Percentiles rank a stretch among this genome's conserved stretches.
phyloP scores from a whole-genome alignment of 306 rosid genomes.

The Cucurbita argyrosperma region DNA sequence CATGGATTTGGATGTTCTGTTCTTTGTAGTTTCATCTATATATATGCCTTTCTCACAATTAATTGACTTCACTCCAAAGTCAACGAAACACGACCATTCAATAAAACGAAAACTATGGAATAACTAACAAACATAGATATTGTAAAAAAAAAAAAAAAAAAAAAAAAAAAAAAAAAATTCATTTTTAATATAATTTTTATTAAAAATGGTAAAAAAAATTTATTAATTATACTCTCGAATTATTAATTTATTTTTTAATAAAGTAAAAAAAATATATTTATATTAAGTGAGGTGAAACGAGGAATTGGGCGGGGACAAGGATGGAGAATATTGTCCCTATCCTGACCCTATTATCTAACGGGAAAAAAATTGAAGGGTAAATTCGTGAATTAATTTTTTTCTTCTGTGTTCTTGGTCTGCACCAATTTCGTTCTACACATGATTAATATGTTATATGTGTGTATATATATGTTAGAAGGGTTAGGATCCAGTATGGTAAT shows the following conservation, averaged over 20 bases:
- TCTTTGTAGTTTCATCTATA: not conserved
- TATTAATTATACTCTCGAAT: too few species aligned
- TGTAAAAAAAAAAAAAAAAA: too few species aligned
- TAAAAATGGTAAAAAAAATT: too few species aligned
- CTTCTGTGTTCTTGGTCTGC: constrained; percentile 9
- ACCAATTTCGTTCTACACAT: constrained; percentile 2
- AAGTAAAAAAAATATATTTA: too few species aligned
- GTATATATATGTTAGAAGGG: not conserved
- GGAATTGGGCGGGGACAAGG: too few species aligned
- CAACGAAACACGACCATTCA: not conserved
- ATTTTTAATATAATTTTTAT: too few species aligned
- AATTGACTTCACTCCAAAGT: too few species aligned
- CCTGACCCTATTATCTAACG: too few species aligned
- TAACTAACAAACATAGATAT: not conserved
- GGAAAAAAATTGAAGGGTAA: not conserved
- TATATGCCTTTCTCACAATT: not conserved
- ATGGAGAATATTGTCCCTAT: too few species aligned
- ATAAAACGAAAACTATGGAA: not conserved
- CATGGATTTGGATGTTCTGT: not conserved
- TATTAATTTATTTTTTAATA: too few species aligned
- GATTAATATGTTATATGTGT: not conserved
- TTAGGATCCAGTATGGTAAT: not conserved
- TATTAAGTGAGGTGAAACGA: too few species aligned
- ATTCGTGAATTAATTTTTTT: not conserved
- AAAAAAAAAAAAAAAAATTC: too few species aligned